Evolutionary conservation across 495 filamentous ascomycete genomes (phyloP).

Genomic region (Lasiosphaeria hispida): DNA sequence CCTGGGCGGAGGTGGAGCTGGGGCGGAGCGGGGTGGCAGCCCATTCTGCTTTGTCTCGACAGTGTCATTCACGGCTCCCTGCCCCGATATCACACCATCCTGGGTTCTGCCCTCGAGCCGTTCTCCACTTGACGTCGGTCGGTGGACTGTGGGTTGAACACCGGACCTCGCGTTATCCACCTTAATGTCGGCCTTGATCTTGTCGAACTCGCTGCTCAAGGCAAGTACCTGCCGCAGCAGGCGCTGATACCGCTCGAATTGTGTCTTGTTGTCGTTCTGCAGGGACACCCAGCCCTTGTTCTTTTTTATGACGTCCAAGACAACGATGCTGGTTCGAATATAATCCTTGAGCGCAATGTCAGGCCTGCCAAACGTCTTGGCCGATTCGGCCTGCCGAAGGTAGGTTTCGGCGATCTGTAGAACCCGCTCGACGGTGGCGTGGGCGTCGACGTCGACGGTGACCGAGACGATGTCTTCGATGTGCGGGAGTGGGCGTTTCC

Average conservation of each 20-base stretch:
- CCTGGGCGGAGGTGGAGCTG: constrained; percentile 18
- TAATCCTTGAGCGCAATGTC: constrained; percentile 63
- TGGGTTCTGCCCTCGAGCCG: neutral
- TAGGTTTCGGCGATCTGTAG: constrained; percentile 49
- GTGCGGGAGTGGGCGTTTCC: constrained; percentile 58
- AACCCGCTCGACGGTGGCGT: constrained; percentile 47
- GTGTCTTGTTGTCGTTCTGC: constrained; percentile 20
- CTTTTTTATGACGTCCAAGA: constrained; percentile 59
- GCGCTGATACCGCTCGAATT: constrained; percentile 43
- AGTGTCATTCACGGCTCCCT: neutral
- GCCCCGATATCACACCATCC: neutral
- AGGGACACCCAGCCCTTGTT: constrained; percentile 37
- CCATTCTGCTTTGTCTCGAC: constrained; percentile 14
- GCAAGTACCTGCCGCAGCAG: constrained; percentile 36
- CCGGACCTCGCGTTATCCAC: constrained; percentile 62
- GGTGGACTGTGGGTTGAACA: constrained; percentile 32
- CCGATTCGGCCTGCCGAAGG: constrained; percentile 51
- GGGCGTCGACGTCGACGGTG: constrained; percentile 40
- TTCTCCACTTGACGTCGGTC: constrained; percentile 6
- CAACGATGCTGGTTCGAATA: constrained; percentile 73
- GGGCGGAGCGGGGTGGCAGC: neutral
- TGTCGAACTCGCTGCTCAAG: constrained; percentile 47
- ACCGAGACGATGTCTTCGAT: constrained; percentile 68
- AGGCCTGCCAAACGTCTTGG: constrained; percentile 50
- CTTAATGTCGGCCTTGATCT: constrained; percentile 65